phyloP scores from a whole-genome alignment of 2,329 filamentous ascomycete species.

The Canariomyces notabilis region DNA sequence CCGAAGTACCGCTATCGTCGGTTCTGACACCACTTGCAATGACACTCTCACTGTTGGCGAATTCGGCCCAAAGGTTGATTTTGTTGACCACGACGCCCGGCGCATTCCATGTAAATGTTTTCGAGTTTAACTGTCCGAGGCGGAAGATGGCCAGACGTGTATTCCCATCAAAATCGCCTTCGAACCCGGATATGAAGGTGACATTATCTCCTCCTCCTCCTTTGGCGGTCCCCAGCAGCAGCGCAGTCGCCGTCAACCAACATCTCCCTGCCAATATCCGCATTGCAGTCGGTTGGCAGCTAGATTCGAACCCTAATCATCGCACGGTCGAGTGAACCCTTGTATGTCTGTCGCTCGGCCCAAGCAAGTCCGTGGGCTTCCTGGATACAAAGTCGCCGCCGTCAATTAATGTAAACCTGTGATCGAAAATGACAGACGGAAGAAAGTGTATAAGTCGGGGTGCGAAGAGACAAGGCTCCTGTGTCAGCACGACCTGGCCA shows the following conservation, averaged over 20 bases:
- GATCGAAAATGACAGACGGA: neutral
- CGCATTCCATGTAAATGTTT: neutral
- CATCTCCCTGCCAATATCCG: slow-evolving; percentile 12
- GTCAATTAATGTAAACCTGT: neutral
- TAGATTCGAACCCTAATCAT: neutral
- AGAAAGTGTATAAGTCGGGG: neutral
- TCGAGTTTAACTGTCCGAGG: fast-evolving
- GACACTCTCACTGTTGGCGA: neutral
- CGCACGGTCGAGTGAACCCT: neutral
- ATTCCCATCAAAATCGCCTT: neutral
- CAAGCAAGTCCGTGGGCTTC: neutral
- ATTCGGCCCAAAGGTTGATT: neutral
- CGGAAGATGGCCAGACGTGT: neutral
- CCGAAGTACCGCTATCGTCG: too few relatives aligned
- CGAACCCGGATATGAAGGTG: neutral
- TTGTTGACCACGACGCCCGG: neutral
- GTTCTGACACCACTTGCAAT: neutral
- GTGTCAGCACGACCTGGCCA: slow-evolving; percentile 1
- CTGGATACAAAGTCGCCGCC: neutral
- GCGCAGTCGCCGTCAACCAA: slow-evolving; percentile 15
- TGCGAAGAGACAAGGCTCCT: slow-evolving; percentile 5
- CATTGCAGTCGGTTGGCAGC: slow-evolving; percentile 9
- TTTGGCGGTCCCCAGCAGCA: slow-evolving; percentile 5
- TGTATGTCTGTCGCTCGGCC: neutral
- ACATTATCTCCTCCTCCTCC: slow-evolving; percentile 3